Base-by-base conservation (phyloP, 192 early-diverging fungal genomes). In the Linnemannia hyalina region DNA sequence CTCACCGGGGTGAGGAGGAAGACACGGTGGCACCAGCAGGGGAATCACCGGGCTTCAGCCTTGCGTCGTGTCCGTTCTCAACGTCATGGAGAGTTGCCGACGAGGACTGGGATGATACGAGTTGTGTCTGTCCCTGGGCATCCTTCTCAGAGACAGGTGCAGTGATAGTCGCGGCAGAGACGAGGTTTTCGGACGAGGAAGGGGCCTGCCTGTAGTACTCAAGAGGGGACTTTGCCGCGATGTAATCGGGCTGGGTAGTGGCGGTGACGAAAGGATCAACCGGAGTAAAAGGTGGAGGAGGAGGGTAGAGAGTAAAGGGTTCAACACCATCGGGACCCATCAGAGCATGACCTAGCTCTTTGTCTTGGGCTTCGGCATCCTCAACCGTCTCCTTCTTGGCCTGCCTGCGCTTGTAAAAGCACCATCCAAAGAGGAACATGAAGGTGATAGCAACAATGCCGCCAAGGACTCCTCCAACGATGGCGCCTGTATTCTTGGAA, bases 171-270 rank as follows among this genome's bases (percentile, higher is more conserved):
- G n/a, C n/a, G 41, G 41, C 23, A 42, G 41, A 70, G 36, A 26
- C 20, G 18, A 42, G 60, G 60, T 63, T 29, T n/a, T 63, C 60
- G 10, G 60, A 13, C 26, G 60, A 63, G 26, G 60, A n/a, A 16
- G 47, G 47, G 0, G 70, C 70, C 32, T 81, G 84, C 18, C 22
- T 73, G 20, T 86, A 74, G 46, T 80, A 80, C 55, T 85, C 83
- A 0, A 85, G 54, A 11, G 83, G 83, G 10, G 79, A 86, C 41
- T 86, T 86, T 68, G 76, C 36, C 1, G 57, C 38, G 60, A 86
- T 77, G 78, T 78, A 86, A 6, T 70, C 84, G 3, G 84, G 76
- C n/a, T 78, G 84, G 49, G 38, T 16, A 6, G 46, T n/a, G 20
- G 26, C 9, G 6, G 47, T 16, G 29, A 47, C 38, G 5, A 20